phyloP scores from a whole-genome alignment of 768 basidiomycete genomes.

The Fistulinella prunicolor region DNA sequence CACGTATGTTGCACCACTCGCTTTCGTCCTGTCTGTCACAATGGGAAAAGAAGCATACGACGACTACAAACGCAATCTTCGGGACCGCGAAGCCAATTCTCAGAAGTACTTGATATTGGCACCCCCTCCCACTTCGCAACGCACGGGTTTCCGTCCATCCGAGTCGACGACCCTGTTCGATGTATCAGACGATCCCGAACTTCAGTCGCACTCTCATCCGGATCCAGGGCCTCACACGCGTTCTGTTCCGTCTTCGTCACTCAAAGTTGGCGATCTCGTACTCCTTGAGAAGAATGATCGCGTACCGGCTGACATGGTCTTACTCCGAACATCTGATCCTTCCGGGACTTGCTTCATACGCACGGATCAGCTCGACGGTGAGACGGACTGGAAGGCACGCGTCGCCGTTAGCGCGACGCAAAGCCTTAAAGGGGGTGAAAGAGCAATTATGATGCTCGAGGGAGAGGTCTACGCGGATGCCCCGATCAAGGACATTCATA shows the following conservation, averaged over 20 bases:
- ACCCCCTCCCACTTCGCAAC: constrained; percentile 40
- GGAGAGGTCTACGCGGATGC: constrained; percentile 95
- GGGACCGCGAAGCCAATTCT: constrained; percentile 94
- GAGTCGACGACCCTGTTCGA: constrained; percentile 20
- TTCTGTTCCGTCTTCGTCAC: constrained; percentile 80
- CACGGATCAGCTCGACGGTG: constrained; percentile 97
- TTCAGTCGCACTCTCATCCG: constrained; percentile 17
- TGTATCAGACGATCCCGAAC: constrained; percentile 18
- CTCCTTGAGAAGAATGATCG: constrained; percentile 95
- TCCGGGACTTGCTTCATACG: constrained; percentile 96
- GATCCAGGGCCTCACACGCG: constrained; percentile 55
- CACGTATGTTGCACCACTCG: constrained; percentile 94
- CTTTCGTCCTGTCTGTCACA: constrained; percentile 91
- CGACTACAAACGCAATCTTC: constrained; percentile 90
- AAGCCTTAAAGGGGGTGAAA: constrained; percentile 37
- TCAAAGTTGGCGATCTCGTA: constrained; percentile 90
- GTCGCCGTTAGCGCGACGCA: constrained; percentile 59
- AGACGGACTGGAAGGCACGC: constrained; percentile 98
- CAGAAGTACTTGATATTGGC: constrained; percentile 85
- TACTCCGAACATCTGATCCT: constrained; percentile 83
- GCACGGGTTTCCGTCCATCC: constrained; percentile 7
- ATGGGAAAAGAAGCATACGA: constrained; percentile 99
- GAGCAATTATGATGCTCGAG: constrained; percentile 56
- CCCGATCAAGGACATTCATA: constrained; percentile 95
- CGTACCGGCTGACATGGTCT: constrained; percentile 90